Conservation (phyloP, 257 asterid genomes). For the Nyctanthes arbortristis region DNA sequence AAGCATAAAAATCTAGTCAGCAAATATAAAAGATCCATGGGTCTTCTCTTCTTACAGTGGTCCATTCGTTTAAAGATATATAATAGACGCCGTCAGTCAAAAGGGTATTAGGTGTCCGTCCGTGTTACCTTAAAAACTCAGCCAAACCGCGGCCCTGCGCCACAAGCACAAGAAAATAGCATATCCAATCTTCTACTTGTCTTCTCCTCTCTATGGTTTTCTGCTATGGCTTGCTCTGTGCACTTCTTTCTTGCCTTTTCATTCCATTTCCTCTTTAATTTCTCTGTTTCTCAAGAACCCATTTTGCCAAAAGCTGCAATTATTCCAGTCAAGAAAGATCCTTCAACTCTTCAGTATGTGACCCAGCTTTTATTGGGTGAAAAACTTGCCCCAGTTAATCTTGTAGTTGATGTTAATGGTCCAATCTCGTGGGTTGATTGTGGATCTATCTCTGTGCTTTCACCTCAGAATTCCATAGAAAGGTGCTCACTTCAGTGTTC, state of each 20-base stretch:
- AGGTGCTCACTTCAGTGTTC: constrained; percentile 62
- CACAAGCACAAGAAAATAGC: constrained; percentile 22
- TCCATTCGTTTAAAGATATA: too few relatives aligned
- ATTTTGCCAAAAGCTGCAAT: constrained; percentile 57
- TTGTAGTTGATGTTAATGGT: constrained; percentile 59
- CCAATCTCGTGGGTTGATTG: constrained; percentile 58
- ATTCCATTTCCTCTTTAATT: constrained; percentile 22
- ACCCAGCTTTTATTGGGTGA: constrained; percentile 44
- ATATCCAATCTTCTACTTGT: background rate
- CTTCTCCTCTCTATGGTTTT: background rate
- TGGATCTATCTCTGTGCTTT: constrained; percentile 3
- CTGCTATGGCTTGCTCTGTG: constrained; percentile 35
- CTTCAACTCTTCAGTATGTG: constrained; percentile 54
- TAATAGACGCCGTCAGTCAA: too few relatives aligned
- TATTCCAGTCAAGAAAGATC: constrained; percentile 53
- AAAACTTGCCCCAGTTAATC: constrained; percentile 34
- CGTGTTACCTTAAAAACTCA: too few relatives aligned
- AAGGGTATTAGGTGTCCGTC: too few relatives aligned
- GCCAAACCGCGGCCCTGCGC: too few relatives aligned
- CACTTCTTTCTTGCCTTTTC: constrained; percentile 26
- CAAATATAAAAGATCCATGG: too few relatives aligned
- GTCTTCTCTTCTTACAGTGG: too few relatives aligned
- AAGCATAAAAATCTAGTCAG: too few relatives aligned
- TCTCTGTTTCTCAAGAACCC: constrained; percentile 48
- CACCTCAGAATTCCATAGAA: constrained; percentile 35